Base-by-base conservation (phyloP, 305 asterid genomes). In the Plantago rigida region DNA sequence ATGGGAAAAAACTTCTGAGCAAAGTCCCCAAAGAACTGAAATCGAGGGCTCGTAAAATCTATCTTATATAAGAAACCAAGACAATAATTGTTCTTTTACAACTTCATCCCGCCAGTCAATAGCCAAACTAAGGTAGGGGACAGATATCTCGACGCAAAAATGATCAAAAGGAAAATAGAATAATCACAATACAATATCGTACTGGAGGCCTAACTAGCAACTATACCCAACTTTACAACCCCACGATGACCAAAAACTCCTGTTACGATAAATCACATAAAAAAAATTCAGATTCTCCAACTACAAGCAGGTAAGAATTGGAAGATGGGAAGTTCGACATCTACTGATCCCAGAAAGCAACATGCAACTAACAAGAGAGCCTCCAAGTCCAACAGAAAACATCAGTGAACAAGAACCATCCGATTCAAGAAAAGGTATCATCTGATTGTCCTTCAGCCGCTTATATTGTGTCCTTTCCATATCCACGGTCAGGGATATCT, bases 201-300 rank as follows among this genome's bases (percentile, higher is more conserved):
- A 60, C 17, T 3, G 46, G 19, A 64, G 29, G 65, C 77, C 79
- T 64, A 80, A 67, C 81, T 72, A 29, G 34, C 34, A 29, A 29
- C 34, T 29, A 70, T 62, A 75, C 77, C 76, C 73, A 51, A 62
- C 73, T 74, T 72, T 80, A 77, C 85, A 77, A 63, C 62, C 73
- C 80, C 74, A 69, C 31, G 19, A 17, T 22, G 44, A 61, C 62
- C 75, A 74, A 74, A 77, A 77, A 67, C 77, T 67, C 41, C 61
- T 51, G 64, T 62, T 71, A 66, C 77, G 68, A 6, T 17, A 17
- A 17, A 0, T 17, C 0, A 17, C 19, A 17, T 17, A 17, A 17
- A 56, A 57, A 49, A 58, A 26, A 47, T 49, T 66, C 31, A 73
- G 17, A 64, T 26, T 69, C 49, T 48, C 78, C 24, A 55, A 44